phyloP scores from a whole-genome alignment of 305 asterid species.

The Fraxinus latifolia region DNA sequence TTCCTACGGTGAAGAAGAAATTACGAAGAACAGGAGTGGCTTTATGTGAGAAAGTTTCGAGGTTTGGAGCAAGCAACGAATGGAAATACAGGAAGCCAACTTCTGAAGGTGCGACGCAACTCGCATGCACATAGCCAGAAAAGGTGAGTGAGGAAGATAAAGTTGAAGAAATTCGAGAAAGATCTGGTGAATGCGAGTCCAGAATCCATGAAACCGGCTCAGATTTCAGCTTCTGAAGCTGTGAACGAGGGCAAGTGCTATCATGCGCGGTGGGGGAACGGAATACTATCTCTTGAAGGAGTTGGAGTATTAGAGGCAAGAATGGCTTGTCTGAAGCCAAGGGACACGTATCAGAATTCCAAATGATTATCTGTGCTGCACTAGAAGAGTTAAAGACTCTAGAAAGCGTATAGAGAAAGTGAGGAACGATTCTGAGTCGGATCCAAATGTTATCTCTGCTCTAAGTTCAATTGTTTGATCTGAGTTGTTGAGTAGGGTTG shows the following conservation, averaged over 20 bases:
- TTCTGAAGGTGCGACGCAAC: constrained; percentile 43
- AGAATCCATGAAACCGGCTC: constrained; percentile 64
- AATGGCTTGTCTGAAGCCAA: constrained; percentile 54
- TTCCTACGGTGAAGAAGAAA: constrained; percentile 56
- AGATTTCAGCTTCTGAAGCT: constrained; percentile 53
- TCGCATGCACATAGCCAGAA: constrained; percentile 67
- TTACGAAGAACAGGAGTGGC: constrained; percentile 56
- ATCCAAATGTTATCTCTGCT: constrained; percentile 39
- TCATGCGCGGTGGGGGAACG: constrained; percentile 63
- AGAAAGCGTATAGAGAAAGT: constrained; percentile 42
- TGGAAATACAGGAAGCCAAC: constrained; percentile 64
- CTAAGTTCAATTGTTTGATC: constrained; percentile 44
- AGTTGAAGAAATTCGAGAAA: constrained; percentile 65
- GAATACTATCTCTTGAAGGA: constrained; percentile 61
- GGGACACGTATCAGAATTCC: constrained; percentile 59
- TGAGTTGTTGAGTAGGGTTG: not conserved
- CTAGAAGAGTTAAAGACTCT: constrained; percentile 30
- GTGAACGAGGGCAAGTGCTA: constrained; percentile 60
- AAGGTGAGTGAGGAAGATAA: constrained; percentile 60
- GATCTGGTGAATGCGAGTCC: constrained; percentile 71
- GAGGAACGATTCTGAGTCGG: constrained; percentile 32
- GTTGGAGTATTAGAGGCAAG: constrained; percentile 64
- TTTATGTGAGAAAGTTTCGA: constrained; percentile 45
- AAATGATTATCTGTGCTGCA: constrained; percentile 30
- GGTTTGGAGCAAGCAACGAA: constrained; percentile 53